phyloP scores from a whole-genome alignment of 2,329 filamentous ascomycete species.

The Arachnopeziza araneosa region DNA sequence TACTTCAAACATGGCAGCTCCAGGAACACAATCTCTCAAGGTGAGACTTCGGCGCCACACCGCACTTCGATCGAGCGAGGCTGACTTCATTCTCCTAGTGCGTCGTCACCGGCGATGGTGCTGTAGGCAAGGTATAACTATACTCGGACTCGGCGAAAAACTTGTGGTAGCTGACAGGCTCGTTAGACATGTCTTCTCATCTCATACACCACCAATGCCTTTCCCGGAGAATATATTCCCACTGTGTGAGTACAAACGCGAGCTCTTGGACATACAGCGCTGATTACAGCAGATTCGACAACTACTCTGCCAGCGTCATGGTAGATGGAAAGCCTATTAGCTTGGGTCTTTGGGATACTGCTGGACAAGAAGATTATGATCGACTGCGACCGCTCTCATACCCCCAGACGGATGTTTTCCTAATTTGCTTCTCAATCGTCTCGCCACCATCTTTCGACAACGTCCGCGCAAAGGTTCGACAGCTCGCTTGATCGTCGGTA shows the following conservation, averaged over 20 bases:
- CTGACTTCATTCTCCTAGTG: constrained; percentile 53
- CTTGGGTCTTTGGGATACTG: constrained; percentile 96
- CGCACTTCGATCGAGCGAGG: constrained; percentile 10
- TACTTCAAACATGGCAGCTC: constrained; percentile 56
- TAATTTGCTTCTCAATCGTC: constrained; percentile 98
- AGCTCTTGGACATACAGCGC: constrained; percentile 2
- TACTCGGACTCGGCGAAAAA: not conserved
- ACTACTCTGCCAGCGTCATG: constrained; percentile 99
- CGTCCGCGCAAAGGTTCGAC: constrained; percentile 88
- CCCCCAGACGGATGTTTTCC: constrained; percentile 95
- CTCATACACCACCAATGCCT: constrained; percentile 98
- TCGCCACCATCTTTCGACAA: constrained; percentile 98
- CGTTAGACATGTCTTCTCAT: constrained; percentile 93
- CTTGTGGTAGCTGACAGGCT: constrained; percentile 28
- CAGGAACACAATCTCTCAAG: constrained; percentile 85
- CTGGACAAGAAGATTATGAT: constrained; percentile 98
- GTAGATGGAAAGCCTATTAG: constrained; percentile 98
- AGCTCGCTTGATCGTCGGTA: not conserved
- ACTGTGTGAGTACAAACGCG: constrained; percentile 67
- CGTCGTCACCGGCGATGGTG: constrained; percentile 98
- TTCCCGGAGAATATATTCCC: constrained; percentile 99
- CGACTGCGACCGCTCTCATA: constrained; percentile 91
- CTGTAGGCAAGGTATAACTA: constrained; percentile 81
- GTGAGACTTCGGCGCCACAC: constrained; percentile 41
- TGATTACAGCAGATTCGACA: constrained; percentile 69